Evolutionary conservation across 805 yeast genomes (phyloP).

Genomic region (Metschnikowia matae): DNA sequence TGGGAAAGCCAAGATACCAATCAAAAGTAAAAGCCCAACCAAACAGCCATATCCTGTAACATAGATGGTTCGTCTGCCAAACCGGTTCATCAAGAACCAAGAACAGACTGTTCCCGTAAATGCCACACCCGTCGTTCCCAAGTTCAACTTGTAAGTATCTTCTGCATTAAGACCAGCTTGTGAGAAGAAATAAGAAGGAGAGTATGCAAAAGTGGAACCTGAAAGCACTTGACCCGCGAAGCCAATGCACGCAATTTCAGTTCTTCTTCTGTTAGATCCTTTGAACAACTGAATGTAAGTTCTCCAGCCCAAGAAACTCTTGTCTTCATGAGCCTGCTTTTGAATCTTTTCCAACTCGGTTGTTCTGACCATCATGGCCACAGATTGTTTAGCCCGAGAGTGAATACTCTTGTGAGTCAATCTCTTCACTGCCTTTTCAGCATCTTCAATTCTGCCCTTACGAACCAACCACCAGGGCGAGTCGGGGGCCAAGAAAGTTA

Average conservation of each 20-base stretch:
- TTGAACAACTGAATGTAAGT: constrained; percentile 19
- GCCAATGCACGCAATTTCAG: constrained; percentile 10
- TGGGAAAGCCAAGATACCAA: constrained; percentile 13
- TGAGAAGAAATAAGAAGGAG: constrained; percentile 10
- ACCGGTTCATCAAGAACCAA: constrained; percentile 8
- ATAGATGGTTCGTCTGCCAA: constrained; percentile 10
- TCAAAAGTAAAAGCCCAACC: constrained; percentile 5
- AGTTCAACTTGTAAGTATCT: constrained; percentile 10
- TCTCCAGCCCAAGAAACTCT: constrained; percentile 19
- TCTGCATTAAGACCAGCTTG: constrained; percentile 11
- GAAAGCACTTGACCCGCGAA: constrained; percentile 12
- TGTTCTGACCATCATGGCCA: constrained; percentile 28
- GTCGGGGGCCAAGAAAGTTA: constrained; percentile 48
- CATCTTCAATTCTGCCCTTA: constrained; percentile 38
- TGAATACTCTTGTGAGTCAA: constrained; percentile 16
- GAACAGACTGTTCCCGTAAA: constrained; percentile 9
- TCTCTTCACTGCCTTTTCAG: constrained; percentile 23
- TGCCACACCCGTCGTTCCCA: constrained; percentile 11
- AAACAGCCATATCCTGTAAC: constrained; percentile 3
- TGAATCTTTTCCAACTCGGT: constrained; percentile 25
- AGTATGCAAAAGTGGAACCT: constrained; percentile 11
- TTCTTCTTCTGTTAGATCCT: constrained; percentile 7
- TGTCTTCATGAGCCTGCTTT: constrained; percentile 26
- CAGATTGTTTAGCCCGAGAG: constrained; percentile 14
- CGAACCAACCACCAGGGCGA: constrained; percentile 56